These are phyloP conservation scores for Magnusiomyces sp. DNA, from an alignment of 1,139 yeast genomes.

Conservation along the genomic window DNA sequence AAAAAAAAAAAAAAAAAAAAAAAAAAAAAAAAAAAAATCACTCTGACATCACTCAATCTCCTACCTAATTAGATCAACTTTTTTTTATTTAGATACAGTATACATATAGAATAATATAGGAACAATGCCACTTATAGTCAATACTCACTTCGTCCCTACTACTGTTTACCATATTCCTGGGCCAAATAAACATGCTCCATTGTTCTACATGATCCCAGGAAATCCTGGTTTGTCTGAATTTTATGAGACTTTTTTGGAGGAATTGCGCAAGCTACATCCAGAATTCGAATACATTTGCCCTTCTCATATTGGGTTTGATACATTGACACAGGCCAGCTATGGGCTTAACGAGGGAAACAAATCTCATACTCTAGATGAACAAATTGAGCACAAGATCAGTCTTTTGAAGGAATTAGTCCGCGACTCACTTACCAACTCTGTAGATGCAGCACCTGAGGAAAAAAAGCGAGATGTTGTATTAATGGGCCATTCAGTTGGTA, in stretches of 20 bases:
- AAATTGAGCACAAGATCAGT: slow-evolving; percentile 42
- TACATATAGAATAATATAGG: too few species aligned
- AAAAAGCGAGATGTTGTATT: slow-evolving; percentile 36
- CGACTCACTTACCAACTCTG: not conserved
- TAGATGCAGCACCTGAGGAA: slow-evolving; percentile 1
- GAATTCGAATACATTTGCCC: slow-evolving; percentile 41
- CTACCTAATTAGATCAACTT: too few species aligned
- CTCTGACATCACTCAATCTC: too few species aligned
- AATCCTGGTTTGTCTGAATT: slow-evolving; percentile 60
- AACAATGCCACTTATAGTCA: slow-evolving; percentile 12
- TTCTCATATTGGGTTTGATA: slow-evolving; percentile 46
- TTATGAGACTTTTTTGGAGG: slow-evolving; percentile 43
- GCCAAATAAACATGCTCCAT: slow-evolving; percentile 23
- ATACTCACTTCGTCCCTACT: slow-evolving; percentile 14
- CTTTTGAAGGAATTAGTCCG: slow-evolving; percentile 32
- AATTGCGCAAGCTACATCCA: slow-evolving; percentile 39
- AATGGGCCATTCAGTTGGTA: slow-evolving; percentile 57
- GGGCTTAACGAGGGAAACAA: slow-evolving; percentile 18
- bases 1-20: not conserved
- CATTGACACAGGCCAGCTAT: slow-evolving; percentile 20
- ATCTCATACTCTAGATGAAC: slow-evolving; percentile 40
- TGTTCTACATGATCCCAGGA: slow-evolving; percentile 54
- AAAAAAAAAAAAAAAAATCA: too few species aligned
- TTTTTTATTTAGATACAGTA: too few species aligned
- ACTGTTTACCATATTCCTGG: slow-evolving; percentile 19